Conservation (phyloP, 805 yeast species). For the Sugiyamaella marilandica region DNA sequence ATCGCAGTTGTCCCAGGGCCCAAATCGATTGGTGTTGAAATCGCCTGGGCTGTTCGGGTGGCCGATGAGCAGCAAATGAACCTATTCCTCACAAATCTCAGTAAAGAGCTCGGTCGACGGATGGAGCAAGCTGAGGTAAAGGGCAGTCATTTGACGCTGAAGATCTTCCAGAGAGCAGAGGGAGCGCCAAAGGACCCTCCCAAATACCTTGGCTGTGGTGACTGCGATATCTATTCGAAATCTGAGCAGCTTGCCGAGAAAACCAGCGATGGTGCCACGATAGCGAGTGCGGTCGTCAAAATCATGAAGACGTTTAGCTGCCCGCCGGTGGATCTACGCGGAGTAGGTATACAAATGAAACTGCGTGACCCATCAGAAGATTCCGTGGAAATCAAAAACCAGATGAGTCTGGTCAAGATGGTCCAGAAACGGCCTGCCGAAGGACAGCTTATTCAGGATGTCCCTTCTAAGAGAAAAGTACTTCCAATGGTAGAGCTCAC, state of each 20-base stretch:
- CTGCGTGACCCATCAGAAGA: constrained; percentile 32
- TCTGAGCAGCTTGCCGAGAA: constrained; percentile 42
- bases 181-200: constrained; percentile 71
- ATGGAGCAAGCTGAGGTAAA: constrained; percentile 41
- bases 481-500: constrained; percentile 4
- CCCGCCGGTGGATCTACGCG: constrained; percentile 67
- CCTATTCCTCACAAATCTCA: constrained; percentile 51
- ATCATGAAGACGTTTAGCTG: constrained; percentile 53
- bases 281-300: constrained; percentile 57
- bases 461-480: neutral
- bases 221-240: constrained; percentile 60
- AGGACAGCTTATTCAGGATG: neutral
- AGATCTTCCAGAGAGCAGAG: constrained; percentile 57
- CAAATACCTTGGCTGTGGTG: constrained; percentile 82
- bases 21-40: constrained; percentile 80
- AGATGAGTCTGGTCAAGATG: neutral
- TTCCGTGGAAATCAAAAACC: neutral
- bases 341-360: constrained; percentile 68
- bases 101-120: constrained; percentile 55
- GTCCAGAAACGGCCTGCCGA: neutral
- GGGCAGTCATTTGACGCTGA: constrained; percentile 53
- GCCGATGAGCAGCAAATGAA: constrained; percentile 57
- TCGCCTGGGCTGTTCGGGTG: constrained; percentile 87
- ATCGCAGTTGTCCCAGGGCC: constrained; percentile 43
- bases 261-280: constrained; percentile 38